A percentile compares a stretch with the other conserved stretches of the same genome.
Conservation (phyloP, 2,329 filamentous ascomycete species). For the Xylariaceae sp. region DNA sequence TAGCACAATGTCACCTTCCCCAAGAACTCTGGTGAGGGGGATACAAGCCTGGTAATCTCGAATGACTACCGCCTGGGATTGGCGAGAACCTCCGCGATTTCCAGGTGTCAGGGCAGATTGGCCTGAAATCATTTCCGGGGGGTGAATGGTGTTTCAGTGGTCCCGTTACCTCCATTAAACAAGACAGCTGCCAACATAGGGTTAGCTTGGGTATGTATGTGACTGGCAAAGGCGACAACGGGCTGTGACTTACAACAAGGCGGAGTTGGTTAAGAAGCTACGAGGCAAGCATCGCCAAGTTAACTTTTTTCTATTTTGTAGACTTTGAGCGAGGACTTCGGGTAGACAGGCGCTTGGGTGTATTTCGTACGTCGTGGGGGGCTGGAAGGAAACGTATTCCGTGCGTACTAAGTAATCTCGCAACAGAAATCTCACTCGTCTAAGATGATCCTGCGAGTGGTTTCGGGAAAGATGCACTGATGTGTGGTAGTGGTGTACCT, state of each 20-base stretch:
- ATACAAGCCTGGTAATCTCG: slow-evolving; percentile 38
- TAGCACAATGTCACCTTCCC: slow-evolving; percentile 51
- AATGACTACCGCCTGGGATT: slow-evolving; percentile 28
- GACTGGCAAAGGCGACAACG: not conserved
- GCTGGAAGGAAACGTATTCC: not conserved
- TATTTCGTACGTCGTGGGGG: slow-evolving; percentile 1
- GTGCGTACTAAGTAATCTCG: slow-evolving; percentile 10
- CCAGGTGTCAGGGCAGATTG: slow-evolving; percentile 26
- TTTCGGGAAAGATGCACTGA: slow-evolving; percentile 10
- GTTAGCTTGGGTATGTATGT: slow-evolving; percentile 5
- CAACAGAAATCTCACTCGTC: slow-evolving; percentile 8
- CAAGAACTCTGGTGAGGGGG: slow-evolving; percentile 42
- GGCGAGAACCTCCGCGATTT: slow-evolving; percentile 30
- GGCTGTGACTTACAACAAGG: slow-evolving; percentile 9
- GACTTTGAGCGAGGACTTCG: not conserved
- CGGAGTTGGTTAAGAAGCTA: slow-evolving; percentile 14
- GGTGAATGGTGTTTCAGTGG: slow-evolving; percentile 22
- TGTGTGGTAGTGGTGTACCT: slow-evolving; percentile 13
- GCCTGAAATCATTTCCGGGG: slow-evolving; percentile 32
- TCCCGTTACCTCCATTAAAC: slow-evolving; percentile 26
- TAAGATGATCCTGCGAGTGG: slow-evolving; percentile 5
- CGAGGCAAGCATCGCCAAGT: slow-evolving; percentile 18
- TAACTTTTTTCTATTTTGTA: slow-evolving; percentile 6
- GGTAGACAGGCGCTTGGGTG: slow-evolving; percentile 8
- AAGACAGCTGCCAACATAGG: slow-evolving; percentile 9